phyloP scores from a whole-genome alignment of 371 early-diverging fungal species.

The Dinochytrium kinnereticum region DNA sequence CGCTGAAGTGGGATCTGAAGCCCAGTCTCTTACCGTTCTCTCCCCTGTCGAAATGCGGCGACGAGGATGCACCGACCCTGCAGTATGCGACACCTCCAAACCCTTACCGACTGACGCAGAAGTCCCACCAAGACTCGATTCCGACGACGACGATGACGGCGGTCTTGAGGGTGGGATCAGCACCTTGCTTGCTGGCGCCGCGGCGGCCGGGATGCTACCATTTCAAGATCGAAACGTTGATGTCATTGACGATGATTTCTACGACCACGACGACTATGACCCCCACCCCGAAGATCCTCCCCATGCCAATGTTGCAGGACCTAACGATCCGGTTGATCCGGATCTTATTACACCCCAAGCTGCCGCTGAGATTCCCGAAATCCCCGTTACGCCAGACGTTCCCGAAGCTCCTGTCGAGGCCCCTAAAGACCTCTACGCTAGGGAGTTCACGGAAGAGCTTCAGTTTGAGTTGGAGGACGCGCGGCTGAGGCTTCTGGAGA shows the following conservation, averaged over 20 bases:
- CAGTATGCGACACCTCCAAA: not conserved
- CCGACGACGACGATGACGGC: not conserved
- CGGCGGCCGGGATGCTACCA: slow-evolving; percentile 10
- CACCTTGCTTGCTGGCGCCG: slow-evolving; percentile 12
- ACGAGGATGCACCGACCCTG: not conserved
- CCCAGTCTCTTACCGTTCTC: not conserved
- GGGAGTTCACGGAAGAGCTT: not conserved
- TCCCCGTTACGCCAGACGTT: not conserved
- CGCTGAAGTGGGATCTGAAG: not conserved
- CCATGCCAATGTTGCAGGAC: no score
- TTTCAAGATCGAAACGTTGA: slow-evolving; percentile 1
- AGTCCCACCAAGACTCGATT: no score
- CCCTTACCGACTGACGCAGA: not conserved
- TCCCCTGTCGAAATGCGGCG: not conserved
- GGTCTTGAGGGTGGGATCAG: not conserved
- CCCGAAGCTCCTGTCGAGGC: not conserved
- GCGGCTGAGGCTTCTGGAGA: not conserved
- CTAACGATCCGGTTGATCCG: not conserved
- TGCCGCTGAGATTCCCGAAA: not conserved
- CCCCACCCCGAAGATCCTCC: no score
- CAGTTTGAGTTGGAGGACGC: not conserved
- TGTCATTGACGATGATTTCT: not conserved
- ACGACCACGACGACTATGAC: not conserved
- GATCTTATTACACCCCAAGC: not conserved
- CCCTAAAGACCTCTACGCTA: not conserved